Percentiles rank a stretch among this genome's conserved stretches.
Conservation (phyloP, 495 filamentous ascomycete species). For the Apiosordaria backusii region DNA sequence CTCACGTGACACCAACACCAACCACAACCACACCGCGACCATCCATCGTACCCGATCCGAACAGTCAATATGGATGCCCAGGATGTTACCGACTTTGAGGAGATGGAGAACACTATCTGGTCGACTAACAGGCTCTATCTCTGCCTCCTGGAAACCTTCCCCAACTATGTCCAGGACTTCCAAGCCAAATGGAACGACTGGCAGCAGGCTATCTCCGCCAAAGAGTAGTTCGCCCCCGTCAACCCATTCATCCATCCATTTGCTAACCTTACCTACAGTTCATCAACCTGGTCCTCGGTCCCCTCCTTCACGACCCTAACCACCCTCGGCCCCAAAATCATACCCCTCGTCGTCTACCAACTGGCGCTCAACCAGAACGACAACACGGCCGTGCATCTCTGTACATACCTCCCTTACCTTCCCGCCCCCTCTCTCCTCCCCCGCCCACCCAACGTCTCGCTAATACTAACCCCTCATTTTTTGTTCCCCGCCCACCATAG, state of each 20-base stretch:
- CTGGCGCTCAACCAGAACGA: conserved; percentile 5
- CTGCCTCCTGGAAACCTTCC: neutral
- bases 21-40: no score
- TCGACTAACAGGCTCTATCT: neutral
- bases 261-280: neutral
- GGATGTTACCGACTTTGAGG: neutral
- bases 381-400: conserved; percentile 15
- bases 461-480: neutral
- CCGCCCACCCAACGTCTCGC: neutral
- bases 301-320: conserved; percentile 6
- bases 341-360: conserved; percentile 15
- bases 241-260: neutral
- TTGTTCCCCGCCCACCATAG: neutral
- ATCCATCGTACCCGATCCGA: no score
- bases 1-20: no score
- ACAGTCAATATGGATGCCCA: neutral
- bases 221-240: neutral
- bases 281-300: neutral
- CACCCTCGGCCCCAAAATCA: conserved; percentile 17
- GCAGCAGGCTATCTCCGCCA: neutral
- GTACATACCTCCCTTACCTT: conserved; percentile 4
- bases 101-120: neutral
- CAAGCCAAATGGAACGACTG: conserved; percentile 1
- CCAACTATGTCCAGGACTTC: neutral
- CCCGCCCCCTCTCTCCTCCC: neutral